phyloP scores from a whole-genome alignment of 192 early-diverging fungal genomes.

The Paraglomus occultum region DNA sequence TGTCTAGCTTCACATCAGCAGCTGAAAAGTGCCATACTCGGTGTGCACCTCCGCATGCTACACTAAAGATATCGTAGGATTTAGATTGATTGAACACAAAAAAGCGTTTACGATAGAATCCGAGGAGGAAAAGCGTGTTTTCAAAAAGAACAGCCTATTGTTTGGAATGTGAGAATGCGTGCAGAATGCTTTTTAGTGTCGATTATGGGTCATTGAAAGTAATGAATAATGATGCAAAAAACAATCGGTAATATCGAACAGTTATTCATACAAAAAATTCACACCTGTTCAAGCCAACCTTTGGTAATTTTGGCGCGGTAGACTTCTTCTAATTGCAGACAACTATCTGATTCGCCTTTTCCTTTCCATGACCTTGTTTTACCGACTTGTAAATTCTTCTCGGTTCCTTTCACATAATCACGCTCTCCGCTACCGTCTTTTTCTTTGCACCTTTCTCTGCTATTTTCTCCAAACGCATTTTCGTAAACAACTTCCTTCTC shows the following conservation, averaged over 20 bases:
- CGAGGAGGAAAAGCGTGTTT: slow-evolving; percentile 55
- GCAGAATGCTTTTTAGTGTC: not conserved
- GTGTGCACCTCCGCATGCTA: slow-evolving; percentile 73
- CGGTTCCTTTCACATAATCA: not conserved
- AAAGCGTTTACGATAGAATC: slow-evolving; percentile 72
- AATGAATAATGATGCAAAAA: too few species aligned
- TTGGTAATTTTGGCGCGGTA: slow-evolving; percentile 65
- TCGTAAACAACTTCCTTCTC: slow-evolving; percentile 19
- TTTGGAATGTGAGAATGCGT: not conserved
- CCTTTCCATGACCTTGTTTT: not conserved
- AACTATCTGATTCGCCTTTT: not conserved
- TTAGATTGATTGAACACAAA: slow-evolving; percentile 70
- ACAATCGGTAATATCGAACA: too few species aligned
- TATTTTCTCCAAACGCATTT: not conserved
- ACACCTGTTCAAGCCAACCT: slow-evolving; percentile 69
- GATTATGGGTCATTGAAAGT: too few species aligned
- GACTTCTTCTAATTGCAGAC: slow-evolving; percentile 48
- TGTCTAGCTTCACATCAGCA: slow-evolving; percentile 45
- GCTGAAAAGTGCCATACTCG: slow-evolving; percentile 67
- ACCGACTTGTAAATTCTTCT: not conserved
- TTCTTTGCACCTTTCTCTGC: slow-evolving; percentile 9
- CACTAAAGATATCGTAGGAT: slow-evolving; percentile 49
- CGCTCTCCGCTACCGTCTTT: slow-evolving; percentile 7
- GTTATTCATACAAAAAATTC: too few species aligned
- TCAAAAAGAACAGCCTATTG: slow-evolving; percentile 42